These are phyloP conservation scores for Pseudogymnoascus verrucosus DNA, from an alignment of 2,329 filamentous ascomycete species.

Conservation along the genomic window DNA sequence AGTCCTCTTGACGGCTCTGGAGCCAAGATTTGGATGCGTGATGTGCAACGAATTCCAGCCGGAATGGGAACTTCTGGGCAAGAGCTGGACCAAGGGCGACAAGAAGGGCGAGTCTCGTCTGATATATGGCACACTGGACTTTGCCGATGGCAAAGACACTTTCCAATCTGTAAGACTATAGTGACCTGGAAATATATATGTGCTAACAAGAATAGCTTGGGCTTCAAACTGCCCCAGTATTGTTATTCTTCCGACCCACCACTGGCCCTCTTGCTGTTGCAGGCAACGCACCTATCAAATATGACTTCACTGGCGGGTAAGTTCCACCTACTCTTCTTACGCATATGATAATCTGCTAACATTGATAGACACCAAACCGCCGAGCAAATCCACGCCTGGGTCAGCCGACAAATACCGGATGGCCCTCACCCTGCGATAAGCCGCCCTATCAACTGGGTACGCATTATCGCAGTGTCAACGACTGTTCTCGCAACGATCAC, in stretches of 20 bases:
- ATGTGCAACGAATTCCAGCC: slow-evolving; percentile 88
- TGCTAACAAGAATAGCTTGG: slow-evolving; percentile 54
- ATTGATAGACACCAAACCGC: slow-evolving; percentile 57
- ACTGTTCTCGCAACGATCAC: slow-evolving; percentile 64
- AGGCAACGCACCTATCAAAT: slow-evolving; percentile 63
- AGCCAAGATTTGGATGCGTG: slow-evolving; percentile 73
- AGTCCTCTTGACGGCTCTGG: slow-evolving; percentile 79
- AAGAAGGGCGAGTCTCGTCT: slow-evolving; percentile 64
- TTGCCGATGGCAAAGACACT: slow-evolving; percentile 69
- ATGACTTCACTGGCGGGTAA: slow-evolving; percentile 78
- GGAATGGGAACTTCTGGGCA: slow-evolving; percentile 81
- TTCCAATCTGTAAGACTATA: slow-evolving; percentile 68
- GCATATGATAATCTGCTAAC: slow-evolving; percentile 10
- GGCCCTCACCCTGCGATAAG: slow-evolving; percentile 69
- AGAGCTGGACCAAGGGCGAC: slow-evolving; percentile 82
- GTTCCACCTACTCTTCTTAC: slow-evolving; percentile 21
- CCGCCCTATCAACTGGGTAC: slow-evolving; percentile 81
- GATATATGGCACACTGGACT: slow-evolving; percentile 81
- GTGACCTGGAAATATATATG: slow-evolving; percentile 4
- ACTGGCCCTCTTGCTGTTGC: slow-evolving; percentile 68
- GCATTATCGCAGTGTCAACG: slow-evolving; percentile 60
- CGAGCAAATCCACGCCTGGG: slow-evolving; percentile 71
- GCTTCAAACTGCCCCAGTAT: slow-evolving; percentile 87
- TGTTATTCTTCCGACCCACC: slow-evolving; percentile 82
- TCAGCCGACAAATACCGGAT: slow-evolving; percentile 69